A percentile compares a stretch with the other conserved stretches of the same genome.
These are phyloP conservation scores for Paraphaeosphaeria sporulosa DNA, from an alignment of 2,329 filamentous ascomycete genomes.

Conservation along the genomic window DNA sequence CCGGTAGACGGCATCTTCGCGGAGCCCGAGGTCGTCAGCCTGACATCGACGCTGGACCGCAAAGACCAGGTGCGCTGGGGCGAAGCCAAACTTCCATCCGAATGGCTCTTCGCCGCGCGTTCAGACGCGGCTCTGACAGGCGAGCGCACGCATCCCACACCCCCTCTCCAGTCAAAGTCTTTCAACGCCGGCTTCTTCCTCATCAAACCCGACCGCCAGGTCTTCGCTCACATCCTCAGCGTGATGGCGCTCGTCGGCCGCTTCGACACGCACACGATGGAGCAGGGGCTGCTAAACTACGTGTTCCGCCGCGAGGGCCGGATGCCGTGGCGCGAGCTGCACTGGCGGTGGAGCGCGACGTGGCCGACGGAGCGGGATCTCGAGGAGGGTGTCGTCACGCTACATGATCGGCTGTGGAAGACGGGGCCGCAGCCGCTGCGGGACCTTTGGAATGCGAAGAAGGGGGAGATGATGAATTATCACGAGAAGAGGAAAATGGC, in stretches of 20 bases:
- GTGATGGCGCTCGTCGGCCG: constrained; percentile 45
- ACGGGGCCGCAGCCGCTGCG: constrained; percentile 19
- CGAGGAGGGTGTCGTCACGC: constrained; percentile 40
- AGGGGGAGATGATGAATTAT: constrained; percentile 17
- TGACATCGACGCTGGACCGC: constrained; percentile 15
- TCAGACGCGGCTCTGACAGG: constrained; percentile 46
- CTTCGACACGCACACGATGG: constrained; percentile 51
- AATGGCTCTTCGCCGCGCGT: constrained; percentile 50
- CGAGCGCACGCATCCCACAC: constrained; percentile 47
- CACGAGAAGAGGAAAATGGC: constrained; percentile 7
- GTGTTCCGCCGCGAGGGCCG: constrained; percentile 50
- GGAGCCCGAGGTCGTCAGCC: constrained; percentile 46
- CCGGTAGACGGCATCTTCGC: constrained; percentile 52
- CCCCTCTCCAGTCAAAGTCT: constrained; percentile 40
- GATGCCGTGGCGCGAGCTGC: constrained; percentile 54
- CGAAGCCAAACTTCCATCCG: constrained; percentile 46
- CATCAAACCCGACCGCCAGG: constrained; percentile 46
- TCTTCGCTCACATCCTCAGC: constrained; percentile 51
- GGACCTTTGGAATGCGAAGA: constrained; percentile 17
- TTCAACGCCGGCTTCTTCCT: constrained; percentile 56
- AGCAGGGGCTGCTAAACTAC: constrained; percentile 57
- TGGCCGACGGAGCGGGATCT: constrained; percentile 47
- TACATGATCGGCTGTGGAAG: constrained; percentile 52
- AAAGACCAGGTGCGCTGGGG: constrained; percentile 30
- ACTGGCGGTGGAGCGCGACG: constrained; percentile 52